Evolutionary conservation across 148 eudicot species (phyloP).

Genomic region (Spergularia bocconei): DNA sequence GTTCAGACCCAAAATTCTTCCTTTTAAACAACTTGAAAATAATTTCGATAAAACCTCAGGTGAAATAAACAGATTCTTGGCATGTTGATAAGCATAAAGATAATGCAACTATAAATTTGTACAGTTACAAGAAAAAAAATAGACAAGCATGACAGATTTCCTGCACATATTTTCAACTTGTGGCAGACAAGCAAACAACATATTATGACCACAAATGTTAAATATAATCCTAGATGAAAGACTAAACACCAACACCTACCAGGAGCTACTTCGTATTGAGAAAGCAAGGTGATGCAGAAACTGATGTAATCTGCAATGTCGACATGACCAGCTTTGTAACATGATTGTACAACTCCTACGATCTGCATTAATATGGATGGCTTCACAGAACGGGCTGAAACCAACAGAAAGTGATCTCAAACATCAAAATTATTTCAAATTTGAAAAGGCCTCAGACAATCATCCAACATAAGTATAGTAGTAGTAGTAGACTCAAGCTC

Average conservation of each 20-base stretch:
- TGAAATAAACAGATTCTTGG: background rate
- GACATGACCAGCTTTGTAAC: slow-evolving; percentile 72
- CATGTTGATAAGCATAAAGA: background rate
- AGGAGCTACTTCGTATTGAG: slow-evolving; percentile 50
- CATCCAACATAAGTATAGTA: background rate
- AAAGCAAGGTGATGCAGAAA: slow-evolving; percentile 78
- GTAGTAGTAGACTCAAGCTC: background rate
- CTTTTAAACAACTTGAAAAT: background rate
- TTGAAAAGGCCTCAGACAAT: background rate
- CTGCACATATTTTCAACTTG: background rate
- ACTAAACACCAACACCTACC: slow-evolving; percentile 39
- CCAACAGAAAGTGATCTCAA: slow-evolving; percentile 4
- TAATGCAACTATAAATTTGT: background rate
- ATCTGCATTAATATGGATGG: slow-evolving; percentile 57
- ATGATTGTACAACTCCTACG: slow-evolving; percentile 68
- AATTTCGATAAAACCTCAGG: background rate
- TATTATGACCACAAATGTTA: background rate
- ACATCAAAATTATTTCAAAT: slow-evolving; percentile 2
- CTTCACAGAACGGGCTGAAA: slow-evolving; percentile 66
- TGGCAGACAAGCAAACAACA: background rate
- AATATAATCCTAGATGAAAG: background rate
- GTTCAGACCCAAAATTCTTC: background rate
- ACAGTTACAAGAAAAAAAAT: background rate
- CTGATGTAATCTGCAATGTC: slow-evolving; percentile 67
- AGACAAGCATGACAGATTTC: background rate